A percentile compares a stretch with the other conserved stretches of the same genome.
These are phyloP conservation scores for Puccinia novopanici DNA, from an alignment of 1,284 basidiomycete genomes.

Conservation along the genomic window DNA sequence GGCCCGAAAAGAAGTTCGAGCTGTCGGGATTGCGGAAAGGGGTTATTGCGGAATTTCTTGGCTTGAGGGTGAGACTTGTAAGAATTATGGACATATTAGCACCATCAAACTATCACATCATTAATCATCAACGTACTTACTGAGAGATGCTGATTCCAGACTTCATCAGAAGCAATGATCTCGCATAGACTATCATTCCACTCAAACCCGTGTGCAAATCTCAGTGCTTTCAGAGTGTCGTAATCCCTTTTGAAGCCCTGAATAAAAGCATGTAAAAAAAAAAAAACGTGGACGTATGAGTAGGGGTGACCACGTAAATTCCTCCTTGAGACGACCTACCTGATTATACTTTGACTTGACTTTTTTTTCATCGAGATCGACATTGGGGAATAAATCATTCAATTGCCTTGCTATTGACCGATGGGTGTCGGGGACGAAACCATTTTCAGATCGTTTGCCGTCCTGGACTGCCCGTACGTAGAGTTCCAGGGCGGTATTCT, in stretches of 20 bases:
- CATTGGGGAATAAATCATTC: constrained; percentile 17
- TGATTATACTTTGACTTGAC: constrained; percentile 35
- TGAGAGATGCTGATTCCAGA: constrained; percentile 24
- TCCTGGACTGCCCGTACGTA: constrained; percentile 22
- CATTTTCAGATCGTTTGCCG: constrained; percentile 21
- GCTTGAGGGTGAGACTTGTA: constrained; percentile 24
- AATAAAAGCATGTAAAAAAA: neutral
- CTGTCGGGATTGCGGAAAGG: constrained; percentile 26
- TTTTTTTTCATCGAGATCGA: constrained; percentile 26
- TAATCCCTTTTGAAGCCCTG: constrained; percentile 29
- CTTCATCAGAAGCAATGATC: constrained; percentile 10
- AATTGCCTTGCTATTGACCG: constrained; percentile 18
- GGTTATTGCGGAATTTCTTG: constrained; percentile 21
- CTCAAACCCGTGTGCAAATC: constrained; percentile 24
- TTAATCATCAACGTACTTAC: neutral
- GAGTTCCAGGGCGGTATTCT: constrained; percentile 19
- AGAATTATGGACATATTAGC: neutral
- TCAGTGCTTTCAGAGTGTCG: constrained; percentile 18
- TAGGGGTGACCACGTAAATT: neutral
- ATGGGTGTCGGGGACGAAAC: constrained; percentile 21
- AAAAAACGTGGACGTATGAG: neutral
- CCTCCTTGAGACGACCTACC: neutral
- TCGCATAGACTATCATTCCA: constrained; percentile 27
- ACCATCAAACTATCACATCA: neutral
- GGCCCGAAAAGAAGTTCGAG: constrained; percentile 26